Evolutionary conservation across 2,329 filamentous ascomycete species (phyloP), one percentile per base, ranked within the genome.

Genomic region (Hypocrella siamensis): DNA sequence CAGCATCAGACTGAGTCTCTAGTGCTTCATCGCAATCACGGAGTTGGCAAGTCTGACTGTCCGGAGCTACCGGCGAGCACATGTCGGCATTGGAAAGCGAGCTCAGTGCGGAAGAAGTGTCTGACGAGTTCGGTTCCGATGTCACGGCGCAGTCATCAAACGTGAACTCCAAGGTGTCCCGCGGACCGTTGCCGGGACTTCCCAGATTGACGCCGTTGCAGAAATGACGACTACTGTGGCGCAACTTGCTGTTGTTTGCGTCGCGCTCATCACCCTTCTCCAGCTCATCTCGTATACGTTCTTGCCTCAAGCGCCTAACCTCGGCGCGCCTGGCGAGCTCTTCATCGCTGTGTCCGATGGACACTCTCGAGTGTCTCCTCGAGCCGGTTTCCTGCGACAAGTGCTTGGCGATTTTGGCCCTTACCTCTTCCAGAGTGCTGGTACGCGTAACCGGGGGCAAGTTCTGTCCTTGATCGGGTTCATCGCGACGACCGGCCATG

Each of bases 271-370:
- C 49, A 24, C 69, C 66, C 25, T 49, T 60, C 28, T 63, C 58
- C 4, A 75, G 52, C 40, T 74, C 70, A 27, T 70, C 61, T 38
- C 66, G 65, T n/a, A 74, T 73, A 38, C 67, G 59, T 40, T 62
- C 64, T 30, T 65, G 62, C 47, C 67, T 63, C 7, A 73, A 51
- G 15, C 67, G 58, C 40, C 60, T 66, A 33, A 75, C 47, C 40
- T 74, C 69, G 18, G 67, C 68, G 40, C 68, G 58, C 18, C 67
- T 57, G 31, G 66, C 62, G 27, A 69, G 43, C 39, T 70, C 65
- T 38, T 70, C 66, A 17, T 67, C 55, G 29, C 60, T 67, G 30
- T 55, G 58, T 10, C 62, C 59, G 19, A 60, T 48, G 12, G 57
- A 57, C 4, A 52, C 51, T 21, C 51, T 56, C 3, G 60, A 58